Evolutionary conservation across 352 stramenopile species (phyloP).

Genomic region (Phytophthora brassicae): DNA sequence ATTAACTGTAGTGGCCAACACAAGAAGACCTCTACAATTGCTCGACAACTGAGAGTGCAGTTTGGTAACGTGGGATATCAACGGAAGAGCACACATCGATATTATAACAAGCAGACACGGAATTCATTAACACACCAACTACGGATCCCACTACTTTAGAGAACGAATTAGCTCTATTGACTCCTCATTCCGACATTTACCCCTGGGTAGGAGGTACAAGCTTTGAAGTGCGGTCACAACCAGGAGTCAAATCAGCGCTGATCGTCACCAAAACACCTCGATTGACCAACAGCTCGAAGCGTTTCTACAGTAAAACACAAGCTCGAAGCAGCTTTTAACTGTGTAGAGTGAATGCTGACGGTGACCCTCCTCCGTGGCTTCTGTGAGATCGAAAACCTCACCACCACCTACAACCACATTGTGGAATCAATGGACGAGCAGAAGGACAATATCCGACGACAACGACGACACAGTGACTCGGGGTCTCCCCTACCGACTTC

Average conservation of each 20-base stretch:
- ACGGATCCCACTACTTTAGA: slow-evolving; percentile 16
- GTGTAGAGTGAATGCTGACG: slow-evolving; percentile 12
- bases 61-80: slow-evolving; percentile 12
- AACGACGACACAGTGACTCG: slow-evolving; percentile 12
- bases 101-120: slow-evolving; percentile 26
- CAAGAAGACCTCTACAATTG: slow-evolving; percentile 12
- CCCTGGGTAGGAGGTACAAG: slow-evolving; percentile 29
- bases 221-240: too few relatives aligned
- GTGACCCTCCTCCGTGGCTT: neutral
- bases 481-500: slow-evolving; percentile 5
- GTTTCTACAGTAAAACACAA: slow-evolving; percentile 4
- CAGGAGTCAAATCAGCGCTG: slow-evolving; percentile 4
- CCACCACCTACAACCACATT: neutral
- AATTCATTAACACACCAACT: slow-evolving; percentile 18
- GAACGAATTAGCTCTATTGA: slow-evolving; percentile 15
- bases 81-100: slow-evolving; percentile 19
- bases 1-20: neutral
- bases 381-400: neutral
- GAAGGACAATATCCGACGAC: slow-evolving; percentile 19
- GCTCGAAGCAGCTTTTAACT: too few relatives aligned
- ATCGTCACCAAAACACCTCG: neutral
- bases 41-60: slow-evolving; percentile 5
- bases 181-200: slow-evolving; percentile 35
- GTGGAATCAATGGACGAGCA: slow-evolving; percentile 6
- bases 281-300: neutral